phyloP scores from a whole-genome alignment of 2,329 filamentous ascomycete genomes.

The Sporothrix schenckii region DNA sequence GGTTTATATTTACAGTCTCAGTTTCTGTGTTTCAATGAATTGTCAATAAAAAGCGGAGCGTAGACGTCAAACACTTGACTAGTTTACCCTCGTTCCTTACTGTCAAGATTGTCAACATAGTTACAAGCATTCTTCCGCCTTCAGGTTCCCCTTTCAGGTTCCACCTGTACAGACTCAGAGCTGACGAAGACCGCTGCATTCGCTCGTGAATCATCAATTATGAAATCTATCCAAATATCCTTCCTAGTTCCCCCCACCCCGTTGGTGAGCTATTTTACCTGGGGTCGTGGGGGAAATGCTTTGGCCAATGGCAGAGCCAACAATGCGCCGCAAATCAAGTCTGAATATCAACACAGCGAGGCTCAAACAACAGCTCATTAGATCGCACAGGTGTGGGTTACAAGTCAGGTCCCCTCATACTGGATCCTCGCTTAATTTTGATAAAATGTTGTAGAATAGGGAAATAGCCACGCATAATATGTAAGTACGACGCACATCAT shows the following conservation, averaged over 20 bases:
- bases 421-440: neutral
- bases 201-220: slow-evolving; percentile 14
- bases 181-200: neutral
- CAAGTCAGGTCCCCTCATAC: no score
- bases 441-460: neutral
- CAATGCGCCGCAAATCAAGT: neutral
- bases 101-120: no score
- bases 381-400: neutral
- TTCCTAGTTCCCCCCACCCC: neutral
- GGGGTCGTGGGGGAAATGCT: neutral
- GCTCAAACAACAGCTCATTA: neutral
- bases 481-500: no score
- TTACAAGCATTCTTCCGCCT: no score
- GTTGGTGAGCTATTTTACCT: neutral
- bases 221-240: neutral
- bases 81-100: no score
- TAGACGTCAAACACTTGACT: no score
- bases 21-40: no score
- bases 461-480: no score
- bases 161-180: no score
- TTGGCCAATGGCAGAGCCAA: neutral
- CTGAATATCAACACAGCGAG: neutral
- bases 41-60: no score
- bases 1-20: no score
- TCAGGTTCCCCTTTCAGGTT: no score